Base-by-base conservation (phyloP, 2,329 filamentous ascomycete species). In the Periglandula ipomoeae region DNA sequence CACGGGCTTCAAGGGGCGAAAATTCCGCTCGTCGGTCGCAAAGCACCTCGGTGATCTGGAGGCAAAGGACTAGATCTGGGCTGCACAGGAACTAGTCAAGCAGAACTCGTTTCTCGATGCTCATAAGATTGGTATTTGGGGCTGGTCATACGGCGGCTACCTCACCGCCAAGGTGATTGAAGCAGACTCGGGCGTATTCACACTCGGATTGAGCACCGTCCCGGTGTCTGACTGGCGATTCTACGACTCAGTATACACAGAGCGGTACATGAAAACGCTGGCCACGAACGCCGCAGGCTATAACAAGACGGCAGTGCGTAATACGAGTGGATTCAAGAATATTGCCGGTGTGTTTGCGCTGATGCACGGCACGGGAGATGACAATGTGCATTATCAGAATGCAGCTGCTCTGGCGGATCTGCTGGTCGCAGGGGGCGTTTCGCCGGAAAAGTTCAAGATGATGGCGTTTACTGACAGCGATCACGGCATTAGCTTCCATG, bases 371-470 rank as follows among this genome's bases (percentile, higher is more conserved):
- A 78, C 79, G 0, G 82, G 81, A 0, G 83, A 87, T 53, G 83
- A 86, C 56, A 87, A 87, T 46, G 83, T 86, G 13, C 83, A 87
- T 58, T 85, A 83, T 59, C 82, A 86, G 64, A 79, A 87, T 52
- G 58, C 75, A 0, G 82, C 81, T 0, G 79, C 75, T 1, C 61
- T 87, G 30, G 65, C 81, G 0, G 81, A 87, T 55, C 61, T 81
- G 20, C 64, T 87, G 0, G 77, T 85, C 27, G 73, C 74, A 0
- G 73, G 65, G 0, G 76, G 75, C 0, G 78, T 86, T 0, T 72
- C 74, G 0, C 78, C 81, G 0, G 68, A 74, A 50, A 80, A 83
- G 68, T 70, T 86, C 70, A 71, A 79, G 58, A 76, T 79, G 65
- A 74, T 81, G 50, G 77, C 74, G 19, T 86, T 84, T 52, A 84